Conservation (phyloP, 1,284 basidiomycete species). For the Pisolithus thermaeus region DNA sequence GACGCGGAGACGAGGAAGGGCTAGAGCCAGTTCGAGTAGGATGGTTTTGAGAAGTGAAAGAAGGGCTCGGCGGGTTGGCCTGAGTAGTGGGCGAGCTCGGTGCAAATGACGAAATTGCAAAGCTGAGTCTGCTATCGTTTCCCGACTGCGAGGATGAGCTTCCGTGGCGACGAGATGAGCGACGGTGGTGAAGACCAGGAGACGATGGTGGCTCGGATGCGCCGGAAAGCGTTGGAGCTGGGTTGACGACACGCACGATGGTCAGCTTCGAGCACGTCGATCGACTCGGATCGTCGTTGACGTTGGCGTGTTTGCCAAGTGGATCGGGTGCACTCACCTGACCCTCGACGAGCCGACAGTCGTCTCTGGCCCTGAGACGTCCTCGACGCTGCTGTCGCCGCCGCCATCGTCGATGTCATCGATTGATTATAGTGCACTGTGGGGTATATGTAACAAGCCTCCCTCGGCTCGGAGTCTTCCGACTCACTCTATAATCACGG, state of each 20-base stretch:
- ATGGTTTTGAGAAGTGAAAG: conserved; percentile 12
- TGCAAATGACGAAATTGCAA: conserved; percentile 59
- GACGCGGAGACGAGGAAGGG: conserved; percentile 40
- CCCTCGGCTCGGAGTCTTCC: no score
- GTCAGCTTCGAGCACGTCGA: conserved; percentile 61
- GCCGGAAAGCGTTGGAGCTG: conserved; percentile 4
- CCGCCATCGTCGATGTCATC: neutral
- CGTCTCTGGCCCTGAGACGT: conserved; percentile 30
- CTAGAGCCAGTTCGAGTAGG: conserved; percentile 15
- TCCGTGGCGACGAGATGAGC: conserved; percentile 25
- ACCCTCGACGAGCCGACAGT: conserved; percentile 57
- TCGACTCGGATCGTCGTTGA: conserved; percentile 49
- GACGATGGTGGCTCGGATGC: conserved; percentile 29
- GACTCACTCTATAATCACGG: no score
- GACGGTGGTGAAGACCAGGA: conserved; percentile 16
- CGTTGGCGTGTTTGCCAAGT: conserved; percentile 44
- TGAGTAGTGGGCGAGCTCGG: conserved; percentile 17
- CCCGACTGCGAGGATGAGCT: conserved; percentile 22
- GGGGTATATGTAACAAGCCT: no score
- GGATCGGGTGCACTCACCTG: conserved; percentile 61
- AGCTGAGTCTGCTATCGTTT: conserved; percentile 48
- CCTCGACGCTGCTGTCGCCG: neutral
- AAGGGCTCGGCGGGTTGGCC: conserved; percentile 6
- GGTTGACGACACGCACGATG: conserved; percentile 56
- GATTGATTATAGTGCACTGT: no score